Evolutionary conservation across 2,329 filamentous ascomycete genomes (phyloP).

Genomic region (Botryotinia calthae): DNA sequence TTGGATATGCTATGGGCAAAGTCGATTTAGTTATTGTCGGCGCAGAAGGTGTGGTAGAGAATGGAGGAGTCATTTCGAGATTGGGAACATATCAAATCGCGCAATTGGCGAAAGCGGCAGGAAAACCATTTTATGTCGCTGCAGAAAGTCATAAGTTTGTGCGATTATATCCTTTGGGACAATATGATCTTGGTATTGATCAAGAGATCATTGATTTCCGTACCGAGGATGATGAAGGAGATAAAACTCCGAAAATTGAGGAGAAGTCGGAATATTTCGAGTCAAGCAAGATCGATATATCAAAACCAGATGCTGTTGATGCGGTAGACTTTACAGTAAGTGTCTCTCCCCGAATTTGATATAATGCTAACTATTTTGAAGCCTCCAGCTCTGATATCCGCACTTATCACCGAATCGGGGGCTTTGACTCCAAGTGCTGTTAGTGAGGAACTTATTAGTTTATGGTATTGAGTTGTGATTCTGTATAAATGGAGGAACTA

Average conservation of each 20-base stretch:
- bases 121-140: slow-evolving; percentile 81
- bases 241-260: slow-evolving; percentile 27
- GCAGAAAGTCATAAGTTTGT: slow-evolving; percentile 98
- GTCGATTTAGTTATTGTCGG: slow-evolving; percentile 68
- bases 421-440: slow-evolving; percentile 68
- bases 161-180: slow-evolving; percentile 76
- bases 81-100: slow-evolving; percentile 87
- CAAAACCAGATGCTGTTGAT: slow-evolving; percentile 36
- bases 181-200: slow-evolving; percentile 76
- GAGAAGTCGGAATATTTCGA: slow-evolving; percentile 35
- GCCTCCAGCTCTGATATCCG: slow-evolving; percentile 67
- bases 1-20: slow-evolving; percentile 74
- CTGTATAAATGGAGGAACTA: no score
- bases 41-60: slow-evolving; percentile 86
- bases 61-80: slow-evolving; percentile 86
- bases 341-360: neutral
- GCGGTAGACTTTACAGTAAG: slow-evolving; percentile 70
- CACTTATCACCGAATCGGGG: slow-evolving; percentile 73
- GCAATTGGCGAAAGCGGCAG: slow-evolving; percentile 65
- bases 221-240: slow-evolving; percentile 47
- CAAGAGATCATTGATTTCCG: slow-evolving; percentile 76
- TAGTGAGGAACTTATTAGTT: slow-evolving; percentile 62
- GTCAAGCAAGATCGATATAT: slow-evolving; percentile 20
- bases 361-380: slow-evolving; percentile 40
- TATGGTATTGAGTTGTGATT: slow-evolving; percentile 34